Base-by-base conservation (phyloP, 768 basidiomycete genomes). In the Amanita rubescens region DNA sequence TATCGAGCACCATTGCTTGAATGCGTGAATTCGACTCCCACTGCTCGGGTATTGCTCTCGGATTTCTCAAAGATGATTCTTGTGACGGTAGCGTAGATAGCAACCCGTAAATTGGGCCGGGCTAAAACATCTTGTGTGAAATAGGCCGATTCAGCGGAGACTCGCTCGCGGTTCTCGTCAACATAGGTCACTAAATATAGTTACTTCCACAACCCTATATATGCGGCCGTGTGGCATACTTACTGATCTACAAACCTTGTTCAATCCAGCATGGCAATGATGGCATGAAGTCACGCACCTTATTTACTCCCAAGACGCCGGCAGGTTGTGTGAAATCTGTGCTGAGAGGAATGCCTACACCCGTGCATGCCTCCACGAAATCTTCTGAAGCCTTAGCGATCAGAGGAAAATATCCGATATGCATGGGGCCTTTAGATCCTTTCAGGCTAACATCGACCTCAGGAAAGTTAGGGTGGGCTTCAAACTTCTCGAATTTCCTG, bases 111-210 rank as follows among this genome's bases (percentile, higher is more conserved):
- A 57, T 89, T 89, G 5, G 78, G 78, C 34, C 87, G 73, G 4
- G 73, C 70, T 5, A 88, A 73, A 3, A 87, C 85, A 0, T 81
- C 72, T 1, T 75, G 66, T 0, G 84, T 87, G 32, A 89, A 75
- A 61, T 88, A 89, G 0, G 83, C 84, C 1, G 75, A 68, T 60
- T 87, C 84, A 1, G 82, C 73, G 1, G 85, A 81, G 6, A 83
- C 81, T 0, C 87, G 78, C 52, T 69, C 67, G 32, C 73, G 72
- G 10, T 70, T 72, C 32, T 70, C 54, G 59, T 81, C 73, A 48
- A 88, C 73, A 57, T 84, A 88, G 0, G 84, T 85, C 82, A 87
- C 87, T 87, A 53, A 9, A 54, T 38, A 57, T 51, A 9, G 24
- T 41, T 25, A 15, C 44, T 41, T 25, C 0, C 24, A 12, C 15